phyloP scores from a whole-genome alignment of 768 basidiomycete genomes.

The Hortiboletus flavorubellus region DNA sequence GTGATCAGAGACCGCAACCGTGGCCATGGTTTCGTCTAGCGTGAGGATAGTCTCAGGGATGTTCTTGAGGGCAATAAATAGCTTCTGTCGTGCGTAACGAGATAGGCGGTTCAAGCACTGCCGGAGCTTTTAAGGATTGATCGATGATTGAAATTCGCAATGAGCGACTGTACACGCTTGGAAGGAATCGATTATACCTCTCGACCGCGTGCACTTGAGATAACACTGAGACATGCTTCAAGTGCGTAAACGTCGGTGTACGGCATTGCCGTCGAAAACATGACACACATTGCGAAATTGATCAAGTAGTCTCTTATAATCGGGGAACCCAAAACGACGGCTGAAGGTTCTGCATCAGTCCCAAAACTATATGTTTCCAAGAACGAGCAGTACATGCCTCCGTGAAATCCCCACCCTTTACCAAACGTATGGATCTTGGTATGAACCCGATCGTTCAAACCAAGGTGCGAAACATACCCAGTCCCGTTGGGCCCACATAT shows the following conservation, averaged over 20 bases:
- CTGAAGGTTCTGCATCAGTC: too few species aligned
- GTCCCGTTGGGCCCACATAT: constrained; percentile 47
- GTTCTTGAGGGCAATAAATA: constrained; percentile 1
- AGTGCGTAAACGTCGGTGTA: too few species aligned
- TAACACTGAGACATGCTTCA: too few species aligned
- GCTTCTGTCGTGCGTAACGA: constrained; percentile 12
- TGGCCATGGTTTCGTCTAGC: not conserved
- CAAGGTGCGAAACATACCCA: constrained; percentile 42
- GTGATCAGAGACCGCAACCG: not conserved
- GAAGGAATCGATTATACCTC: not conserved
- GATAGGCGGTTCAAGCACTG: constrained; percentile 4
- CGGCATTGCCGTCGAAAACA: too few species aligned
- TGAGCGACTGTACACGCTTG: not conserved
- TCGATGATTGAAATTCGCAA: not conserved
- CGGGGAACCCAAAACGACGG: too few species aligned
- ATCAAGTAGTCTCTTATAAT: too few species aligned
- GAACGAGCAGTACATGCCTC: constrained; percentile 4
- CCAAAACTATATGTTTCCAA: too few species aligned
- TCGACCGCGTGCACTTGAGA: too few species aligned
- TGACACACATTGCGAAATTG: too few species aligned
- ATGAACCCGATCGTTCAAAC: constrained; percentile 40
- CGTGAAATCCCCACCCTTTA: constrained; percentile 33
- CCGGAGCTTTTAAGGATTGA: constrained; percentile 13
- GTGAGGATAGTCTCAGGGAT: constrained; percentile 8
- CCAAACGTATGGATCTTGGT: constrained; percentile 54